Evolutionary conservation across 1,284 basidiomycete species (phyloP), one percentile per base, ranked within the genome.

Genomic region (Austropuccinia psidii): DNA sequence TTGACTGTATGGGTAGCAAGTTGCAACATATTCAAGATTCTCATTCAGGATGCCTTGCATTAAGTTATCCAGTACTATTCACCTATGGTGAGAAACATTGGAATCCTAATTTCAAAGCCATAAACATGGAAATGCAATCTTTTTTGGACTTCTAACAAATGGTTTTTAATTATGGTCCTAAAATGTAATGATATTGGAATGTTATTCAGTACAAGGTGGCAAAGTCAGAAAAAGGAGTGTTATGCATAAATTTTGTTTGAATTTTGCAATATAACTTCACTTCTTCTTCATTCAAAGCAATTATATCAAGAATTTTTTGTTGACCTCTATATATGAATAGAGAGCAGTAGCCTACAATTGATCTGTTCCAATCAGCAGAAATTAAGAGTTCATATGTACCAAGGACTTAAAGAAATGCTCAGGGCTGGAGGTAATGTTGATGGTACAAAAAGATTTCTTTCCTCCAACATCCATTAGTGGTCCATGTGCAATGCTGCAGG

Each of bases 381-480:
- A 11, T 17, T 70, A 0, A 7, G 57, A n/a, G 43, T 39, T 6
- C 4, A 60, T 0, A 9, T 45, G 1, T 70, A 70, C 29, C 1
- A 19, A 5, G 67, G 67, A 0, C 5, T 37, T 1, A 15, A 27
- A 5, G 67, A 70, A n/a, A 9, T 19, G 1, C 29, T 70, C 21
- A 31, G 21, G 19, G 27, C 17, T 19, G 6, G 29, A 77, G 75
- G 1, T 37, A 73, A 3, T 60, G 45, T 4, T 54, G 73, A 11
- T 72, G 77, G 35, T 67, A 75, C n/a, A 21, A 67, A 74, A 4
- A 60, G 21, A 83, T 3, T 80, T 80, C 49, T 75, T 82, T 0
- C 82, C 81, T 1, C 76, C 81, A 2, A 80, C 78, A 4, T 83
- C 83, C 41, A 74, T 82, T 0, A 81, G 81, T 8, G 81, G 80